Evolutionary conservation across 768 basidiomycete species (phyloP), one percentile per base, ranked within the genome.

Genomic region (Lactifluus rugatus): DNA sequence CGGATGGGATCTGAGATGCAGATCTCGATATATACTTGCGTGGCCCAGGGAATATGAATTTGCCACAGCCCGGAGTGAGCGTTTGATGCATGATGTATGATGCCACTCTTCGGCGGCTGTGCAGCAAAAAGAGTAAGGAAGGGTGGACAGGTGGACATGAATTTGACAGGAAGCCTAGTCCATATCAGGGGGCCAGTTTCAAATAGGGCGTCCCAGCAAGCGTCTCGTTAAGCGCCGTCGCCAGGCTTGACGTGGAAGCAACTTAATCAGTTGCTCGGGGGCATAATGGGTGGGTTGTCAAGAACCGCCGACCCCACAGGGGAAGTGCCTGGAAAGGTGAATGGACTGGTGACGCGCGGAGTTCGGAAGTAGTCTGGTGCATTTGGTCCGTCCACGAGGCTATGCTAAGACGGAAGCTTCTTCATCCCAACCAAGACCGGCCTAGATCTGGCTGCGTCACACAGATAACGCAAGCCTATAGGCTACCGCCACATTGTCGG

Each of bases 221-320:
- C 31, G 25, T 46, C 37, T 37, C 56, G 48, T 56, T 54, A 60
- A 47, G 54, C 54, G 54, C 59, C 48, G 54, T 46, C 37, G 44
- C 59, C 59, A 50, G 32, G 54, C 56, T 60, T 60, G 59, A 60
- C 59, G 54, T 60, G 59, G 54, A 56, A 52, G 59, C 54, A 60
- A 60, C 59, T 60, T 56, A 56, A 60, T 60, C 59, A 60, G 59
- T 50, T 60, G 59, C 46, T 55, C 45, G 54, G 52, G 37, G 37
- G 36, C 49, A 39, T 36, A 50, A 60, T 55, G 58, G 53, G 44
- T 28, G 39, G 32, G 59, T 60, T 56, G 59, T 46, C 59, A 56
- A 60, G 59, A 60, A 52, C 59, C 59, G 59, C 59, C 59, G 59
- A 60, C 59, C 59, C 59, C 59, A 60, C 59, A 60, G 59, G 59